A percentile compares a stretch with the other conserved stretches of the same genome.
Evolutionary conservation across 2,329 filamentous ascomycete species (phyloP).

Genomic region (Tolypocladium inflatum): DNA sequence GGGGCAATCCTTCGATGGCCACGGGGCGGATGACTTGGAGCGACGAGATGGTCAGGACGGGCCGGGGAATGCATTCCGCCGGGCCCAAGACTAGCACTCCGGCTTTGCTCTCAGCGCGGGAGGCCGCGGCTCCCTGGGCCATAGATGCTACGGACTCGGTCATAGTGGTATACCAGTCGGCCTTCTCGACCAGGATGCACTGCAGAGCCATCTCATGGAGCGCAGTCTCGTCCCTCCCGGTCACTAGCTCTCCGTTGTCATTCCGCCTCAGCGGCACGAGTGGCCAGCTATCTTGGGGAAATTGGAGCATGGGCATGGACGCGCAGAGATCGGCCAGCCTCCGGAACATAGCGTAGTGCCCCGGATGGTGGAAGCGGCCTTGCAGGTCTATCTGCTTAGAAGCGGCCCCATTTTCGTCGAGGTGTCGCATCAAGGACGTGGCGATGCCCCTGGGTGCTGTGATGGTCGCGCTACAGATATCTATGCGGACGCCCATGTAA

Average conservation of each 20-base stretch:
- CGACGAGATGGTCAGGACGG: neutral
- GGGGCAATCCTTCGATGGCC: neutral
- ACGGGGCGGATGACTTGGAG: neutral
- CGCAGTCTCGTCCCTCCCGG: neutral
- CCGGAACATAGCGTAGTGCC: neutral
- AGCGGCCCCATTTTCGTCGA: neutral
- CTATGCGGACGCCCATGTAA: neutral
- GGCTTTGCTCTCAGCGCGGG: neutral
- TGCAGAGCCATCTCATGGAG: constrained; percentile 1
- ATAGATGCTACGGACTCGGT: neutral
- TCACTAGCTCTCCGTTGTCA: neutral
- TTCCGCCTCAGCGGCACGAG: neutral
- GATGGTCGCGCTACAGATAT: neutral
- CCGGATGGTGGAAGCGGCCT: neutral
- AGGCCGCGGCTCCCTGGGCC: neutral
- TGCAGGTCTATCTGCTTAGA: neutral
- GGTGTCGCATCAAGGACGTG: neutral
- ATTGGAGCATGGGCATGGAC: neutral
- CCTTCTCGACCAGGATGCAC: neutral
- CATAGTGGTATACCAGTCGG: neutral
- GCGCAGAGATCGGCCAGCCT: neutral
- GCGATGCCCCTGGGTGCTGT: neutral
- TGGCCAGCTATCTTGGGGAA: neutral
- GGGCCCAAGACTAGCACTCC: neutral
- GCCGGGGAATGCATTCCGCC: neutral